Conservation (phyloP, 768 basidiomycete species). For the Tephrocybe sp. region DNA sequence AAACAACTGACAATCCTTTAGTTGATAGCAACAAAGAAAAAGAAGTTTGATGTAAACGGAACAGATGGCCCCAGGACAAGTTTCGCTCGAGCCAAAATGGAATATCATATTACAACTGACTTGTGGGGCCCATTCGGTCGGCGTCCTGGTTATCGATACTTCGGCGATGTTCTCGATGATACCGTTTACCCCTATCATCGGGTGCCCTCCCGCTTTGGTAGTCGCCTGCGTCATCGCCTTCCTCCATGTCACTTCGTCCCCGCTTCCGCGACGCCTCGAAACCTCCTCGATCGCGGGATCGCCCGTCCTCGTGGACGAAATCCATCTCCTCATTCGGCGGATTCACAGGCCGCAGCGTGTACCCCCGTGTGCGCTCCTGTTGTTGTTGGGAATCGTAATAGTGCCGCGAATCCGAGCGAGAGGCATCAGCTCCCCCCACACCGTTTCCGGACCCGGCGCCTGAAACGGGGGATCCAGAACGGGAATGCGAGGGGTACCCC, state of each 20-base stretch:
- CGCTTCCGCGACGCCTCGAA: slow-evolving; percentile 46
- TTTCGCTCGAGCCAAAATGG: slow-evolving; percentile 17
- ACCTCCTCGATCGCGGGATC: slow-evolving; percentile 41
- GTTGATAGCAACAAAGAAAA: too few relatives aligned
- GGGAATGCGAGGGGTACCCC: slow-evolving; percentile 44
- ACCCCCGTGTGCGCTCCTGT: slow-evolving; percentile 48
- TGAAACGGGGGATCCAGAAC: slow-evolving; percentile 60
- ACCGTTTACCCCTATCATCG: slow-evolving; percentile 62
- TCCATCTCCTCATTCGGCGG: slow-evolving; percentile 49
- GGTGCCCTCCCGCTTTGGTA: slow-evolving; percentile 37
- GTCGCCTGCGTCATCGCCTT: slow-evolving; percentile 50
- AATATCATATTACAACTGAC: slow-evolving; percentile 12
- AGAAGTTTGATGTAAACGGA: slow-evolving; percentile 15
- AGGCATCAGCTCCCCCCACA: slow-evolving; percentile 39
- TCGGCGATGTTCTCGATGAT: slow-evolving; percentile 49
- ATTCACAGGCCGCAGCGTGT: slow-evolving; percentile 51
- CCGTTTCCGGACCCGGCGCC: slow-evolving; percentile 49
- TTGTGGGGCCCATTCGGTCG: slow-evolving; percentile 31
- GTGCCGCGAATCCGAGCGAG: slow-evolving; percentile 55
- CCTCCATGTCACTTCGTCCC: slow-evolving; percentile 63
- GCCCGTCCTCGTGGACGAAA: slow-evolving; percentile 54
- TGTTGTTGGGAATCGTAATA: slow-evolving; percentile 46
- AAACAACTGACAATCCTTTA: slow-evolving; percentile 15
- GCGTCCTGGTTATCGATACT: slow-evolving; percentile 41
- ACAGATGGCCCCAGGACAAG: slow-evolving; percentile 11